These are phyloP conservation scores for Magnusiomyces magnusii DNA, from an alignment of 1,139 yeast genomes.

Conservation along the genomic window DNA sequence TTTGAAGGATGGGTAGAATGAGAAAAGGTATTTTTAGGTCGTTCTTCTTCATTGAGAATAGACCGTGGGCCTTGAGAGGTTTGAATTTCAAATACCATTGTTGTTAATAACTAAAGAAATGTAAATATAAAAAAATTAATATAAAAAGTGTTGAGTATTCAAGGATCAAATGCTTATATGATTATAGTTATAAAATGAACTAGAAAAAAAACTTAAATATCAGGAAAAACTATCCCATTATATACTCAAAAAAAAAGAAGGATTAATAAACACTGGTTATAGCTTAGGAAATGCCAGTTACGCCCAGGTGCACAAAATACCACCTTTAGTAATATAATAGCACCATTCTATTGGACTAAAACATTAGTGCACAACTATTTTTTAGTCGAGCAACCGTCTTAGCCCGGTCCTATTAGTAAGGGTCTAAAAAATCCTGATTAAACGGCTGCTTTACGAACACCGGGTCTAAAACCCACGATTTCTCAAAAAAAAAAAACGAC, in stretches of 20 bases:
- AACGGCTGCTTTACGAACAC: no score
- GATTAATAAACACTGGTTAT: no score
- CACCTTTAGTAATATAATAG: no score
- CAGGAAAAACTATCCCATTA: background rate
- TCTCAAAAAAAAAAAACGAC: no score
- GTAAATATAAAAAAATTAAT: background rate
- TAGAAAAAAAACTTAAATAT: background rate
- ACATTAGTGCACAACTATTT: no score
- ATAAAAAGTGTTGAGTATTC: background rate
- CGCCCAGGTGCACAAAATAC: no score
- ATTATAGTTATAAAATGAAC: background rate
- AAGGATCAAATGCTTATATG: background rate
- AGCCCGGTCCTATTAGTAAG: no score
- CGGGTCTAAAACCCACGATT: no score
- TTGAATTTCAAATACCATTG: constrained; percentile 4
- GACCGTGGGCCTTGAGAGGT: constrained; percentile 1
- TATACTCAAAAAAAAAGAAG: background rate
- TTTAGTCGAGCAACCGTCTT: no score
- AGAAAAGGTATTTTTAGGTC: background rate
- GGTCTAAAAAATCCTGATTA: no score
- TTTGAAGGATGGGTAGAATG: background rate
- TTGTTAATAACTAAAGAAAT: background rate
- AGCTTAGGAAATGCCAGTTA: no score
- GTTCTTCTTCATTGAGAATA: background rate
- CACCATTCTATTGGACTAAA: no score